These are phyloP conservation scores for Cordia subcordata DNA, from an alignment of 257 asterid species.

Conservation along the genomic window DNA sequence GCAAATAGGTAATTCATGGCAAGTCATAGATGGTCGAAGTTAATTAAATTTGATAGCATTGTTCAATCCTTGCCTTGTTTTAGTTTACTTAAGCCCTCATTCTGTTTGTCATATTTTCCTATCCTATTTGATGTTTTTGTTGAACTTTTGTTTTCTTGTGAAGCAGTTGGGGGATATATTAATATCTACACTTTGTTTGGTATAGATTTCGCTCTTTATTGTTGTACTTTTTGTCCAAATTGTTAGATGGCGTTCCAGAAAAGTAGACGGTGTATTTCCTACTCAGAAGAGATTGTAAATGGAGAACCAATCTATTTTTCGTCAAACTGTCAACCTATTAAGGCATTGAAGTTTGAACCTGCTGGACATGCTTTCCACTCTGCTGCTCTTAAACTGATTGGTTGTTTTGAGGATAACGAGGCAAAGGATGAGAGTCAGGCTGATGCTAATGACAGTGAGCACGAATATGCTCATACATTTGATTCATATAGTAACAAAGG, in stretches of 20 bases:
- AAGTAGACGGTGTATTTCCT: conserved; percentile 51
- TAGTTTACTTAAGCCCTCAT: too few relatives aligned
- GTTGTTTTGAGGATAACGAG: conserved; percentile 50
- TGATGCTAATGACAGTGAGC: conserved; percentile 46
- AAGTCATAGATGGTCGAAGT: too few relatives aligned
- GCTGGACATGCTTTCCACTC: conserved; percentile 90
- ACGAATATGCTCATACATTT: conserved; percentile 46
- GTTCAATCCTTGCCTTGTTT: too few relatives aligned
- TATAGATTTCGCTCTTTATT: background rate
- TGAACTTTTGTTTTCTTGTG: too few relatives aligned
- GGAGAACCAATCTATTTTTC: conserved; percentile 66
- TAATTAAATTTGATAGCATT: too few relatives aligned
- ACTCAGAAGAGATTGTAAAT: conserved; percentile 56
- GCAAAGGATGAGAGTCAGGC: conserved; percentile 30
- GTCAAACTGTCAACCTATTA: conserved; percentile 66
- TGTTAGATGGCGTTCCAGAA: conserved; percentile 29
- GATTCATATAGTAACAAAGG: conserved; percentile 83
- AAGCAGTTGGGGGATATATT: background rate
- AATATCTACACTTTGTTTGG: background rate
- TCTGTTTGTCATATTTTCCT: too few relatives aligned
- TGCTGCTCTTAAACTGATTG: conserved; percentile 70
- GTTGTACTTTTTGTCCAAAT: background rate
- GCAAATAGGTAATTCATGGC: too few relatives aligned
- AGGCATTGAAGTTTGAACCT: conserved; percentile 59
- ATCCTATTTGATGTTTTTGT: too few relatives aligned